A percentile compares a stretch with the other conserved stretches of the same genome.
Conservation (phyloP, 495 filamentous ascomycete species). For the Podospora bellae-mahoneyi region DNA sequence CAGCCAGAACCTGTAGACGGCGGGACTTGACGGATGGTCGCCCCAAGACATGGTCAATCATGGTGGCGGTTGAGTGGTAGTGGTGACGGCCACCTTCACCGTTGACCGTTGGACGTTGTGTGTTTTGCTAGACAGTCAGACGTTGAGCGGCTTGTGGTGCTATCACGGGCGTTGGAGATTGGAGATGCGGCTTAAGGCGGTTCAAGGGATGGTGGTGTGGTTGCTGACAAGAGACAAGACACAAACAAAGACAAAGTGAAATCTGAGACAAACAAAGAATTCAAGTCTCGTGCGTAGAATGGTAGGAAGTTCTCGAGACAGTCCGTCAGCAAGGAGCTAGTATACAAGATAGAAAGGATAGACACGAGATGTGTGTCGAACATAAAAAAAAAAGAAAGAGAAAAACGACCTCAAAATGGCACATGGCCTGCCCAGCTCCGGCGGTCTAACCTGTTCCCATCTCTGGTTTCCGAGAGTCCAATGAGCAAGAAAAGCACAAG, state of each 20-base stretch:
- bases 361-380: background rate
- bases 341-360: background rate
- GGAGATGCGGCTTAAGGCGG: background rate
- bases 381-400: background rate
- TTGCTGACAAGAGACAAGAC: background rate
- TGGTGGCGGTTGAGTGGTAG: slow-evolving; percentile 21
- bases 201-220: background rate
- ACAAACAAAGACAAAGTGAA: background rate
- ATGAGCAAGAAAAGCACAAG: background rate
- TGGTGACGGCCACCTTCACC: background rate
- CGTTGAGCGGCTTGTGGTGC: background rate
- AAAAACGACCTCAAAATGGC: background rate
- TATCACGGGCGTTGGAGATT: background rate
- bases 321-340: background rate
- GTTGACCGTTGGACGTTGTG: slow-evolving; percentile 1
- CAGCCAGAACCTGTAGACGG: slow-evolving; percentile 87
- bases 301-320: background rate
- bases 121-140: background rate
- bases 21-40: slow-evolving; percentile 86
- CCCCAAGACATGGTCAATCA: slow-evolving; percentile 84
- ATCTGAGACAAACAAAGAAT: background rate
- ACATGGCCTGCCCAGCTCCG: background rate
- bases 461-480: background rate
- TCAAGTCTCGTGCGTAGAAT: background rate
- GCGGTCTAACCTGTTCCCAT: background rate